Evolutionary conservation across 176 grass and related monocot species (phyloP).

Genomic region (Oryza coarctata): DNA sequence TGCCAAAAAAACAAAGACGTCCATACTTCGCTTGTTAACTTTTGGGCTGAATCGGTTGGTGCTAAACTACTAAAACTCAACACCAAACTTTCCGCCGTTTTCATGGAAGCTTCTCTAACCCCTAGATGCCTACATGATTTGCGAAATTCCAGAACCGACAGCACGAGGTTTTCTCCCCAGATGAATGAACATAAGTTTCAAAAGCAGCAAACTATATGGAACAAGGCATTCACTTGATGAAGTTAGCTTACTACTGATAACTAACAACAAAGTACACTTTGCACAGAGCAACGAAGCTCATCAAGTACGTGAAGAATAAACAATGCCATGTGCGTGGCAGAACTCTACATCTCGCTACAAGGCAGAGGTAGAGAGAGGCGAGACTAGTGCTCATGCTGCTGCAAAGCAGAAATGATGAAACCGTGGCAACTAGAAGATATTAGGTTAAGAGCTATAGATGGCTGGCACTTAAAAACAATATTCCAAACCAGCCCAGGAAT

Average conservation of each 20-base stretch:
- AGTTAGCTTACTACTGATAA: not conserved
- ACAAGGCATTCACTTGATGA: not conserved
- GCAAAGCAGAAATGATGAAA: not conserved
- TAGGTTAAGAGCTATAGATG: constrained; percentile 19
- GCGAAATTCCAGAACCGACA: not conserved
- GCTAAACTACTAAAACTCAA: not conserved
- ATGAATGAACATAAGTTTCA: not conserved
- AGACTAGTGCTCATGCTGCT: constrained; percentile 15
- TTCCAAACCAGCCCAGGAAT: constrained; percentile 31
- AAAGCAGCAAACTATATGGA: not conserved
- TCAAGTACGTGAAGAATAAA: not conserved
- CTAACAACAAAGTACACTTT: not conserved
- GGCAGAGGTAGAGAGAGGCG: not conserved
- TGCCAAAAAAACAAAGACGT: too few relatives aligned
- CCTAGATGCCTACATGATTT: not conserved
- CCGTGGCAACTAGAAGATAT: not conserved
- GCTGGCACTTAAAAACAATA: constrained; percentile 25
- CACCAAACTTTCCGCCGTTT: too few relatives aligned
- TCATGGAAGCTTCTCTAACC: not conserved
- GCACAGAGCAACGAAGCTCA: not conserved
- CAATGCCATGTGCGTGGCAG: not conserved
- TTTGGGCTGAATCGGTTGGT: not conserved
- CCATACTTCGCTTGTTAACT: not conserved
- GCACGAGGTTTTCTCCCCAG: not conserved
- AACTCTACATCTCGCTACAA: not conserved